Conservation (phyloP, 2,329 filamentous ascomycete species). For the Clarireedia paspali region DNA sequence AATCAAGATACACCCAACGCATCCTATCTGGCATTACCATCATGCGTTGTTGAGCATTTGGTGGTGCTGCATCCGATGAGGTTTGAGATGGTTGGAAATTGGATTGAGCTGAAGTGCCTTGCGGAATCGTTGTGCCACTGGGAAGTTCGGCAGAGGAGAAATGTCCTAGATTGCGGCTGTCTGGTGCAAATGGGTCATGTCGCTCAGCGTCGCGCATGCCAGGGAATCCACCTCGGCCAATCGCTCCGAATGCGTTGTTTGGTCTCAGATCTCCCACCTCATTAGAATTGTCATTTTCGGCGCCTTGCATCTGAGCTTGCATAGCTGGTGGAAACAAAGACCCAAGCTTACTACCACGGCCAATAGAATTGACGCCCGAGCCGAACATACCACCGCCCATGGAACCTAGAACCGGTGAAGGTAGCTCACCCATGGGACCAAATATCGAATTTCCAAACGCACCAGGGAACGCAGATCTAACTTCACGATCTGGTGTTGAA, state of each 20-base stretch:
- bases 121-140: constrained; percentile 21
- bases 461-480: constrained; percentile 42
- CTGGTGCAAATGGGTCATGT: constrained; percentile 32
- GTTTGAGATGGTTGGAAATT: constrained; percentile 28
- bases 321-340: constrained; percentile 82
- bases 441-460: constrained; percentile 77
- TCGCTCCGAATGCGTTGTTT: constrained; percentile 55
- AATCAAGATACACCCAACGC: constrained; percentile 97
- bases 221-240: constrained; percentile 54
- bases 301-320: constrained; percentile 81
- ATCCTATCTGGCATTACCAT: constrained; percentile 99
- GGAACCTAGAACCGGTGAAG: constrained; percentile 55
- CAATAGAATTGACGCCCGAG: constrained; percentile 51
- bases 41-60: constrained; percentile 63
- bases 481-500: constrained; percentile 59
- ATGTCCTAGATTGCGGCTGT: constrained; percentile 18
- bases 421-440: constrained; percentile 67
- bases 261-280: constrained; percentile 56
- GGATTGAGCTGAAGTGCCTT: constrained; percentile 21
- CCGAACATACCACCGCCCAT: constrained; percentile 65
- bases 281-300: constrained; percentile 54
- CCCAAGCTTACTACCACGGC: constrained; percentile 73
- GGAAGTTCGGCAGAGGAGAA: constrained; percentile 23
- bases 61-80: constrained; percentile 46
- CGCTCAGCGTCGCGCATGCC: constrained; percentile 28